These are phyloP conservation scores for Neurospora sp. DNA, from an alignment of 495 filamentous ascomycete genomes.

Conservation along the genomic window DNA sequence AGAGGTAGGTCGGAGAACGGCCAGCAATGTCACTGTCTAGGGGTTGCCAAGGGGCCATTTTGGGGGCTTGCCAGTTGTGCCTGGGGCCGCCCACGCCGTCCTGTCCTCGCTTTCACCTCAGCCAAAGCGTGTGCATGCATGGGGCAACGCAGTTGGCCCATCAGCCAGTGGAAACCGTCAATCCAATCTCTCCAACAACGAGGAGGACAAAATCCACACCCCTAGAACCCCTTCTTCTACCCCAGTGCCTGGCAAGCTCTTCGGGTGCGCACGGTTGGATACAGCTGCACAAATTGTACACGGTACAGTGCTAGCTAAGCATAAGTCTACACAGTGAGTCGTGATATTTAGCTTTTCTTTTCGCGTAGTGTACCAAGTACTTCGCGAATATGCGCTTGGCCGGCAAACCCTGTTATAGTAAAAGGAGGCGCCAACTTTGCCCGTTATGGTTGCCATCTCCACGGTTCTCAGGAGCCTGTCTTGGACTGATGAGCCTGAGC, in stretches of 20 bases:
- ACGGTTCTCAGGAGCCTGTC: background rate
- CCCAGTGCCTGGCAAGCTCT: background rate
- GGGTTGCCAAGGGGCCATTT: background rate
- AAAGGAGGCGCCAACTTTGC: background rate
- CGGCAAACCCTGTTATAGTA: background rate
- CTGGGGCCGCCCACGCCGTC: background rate
- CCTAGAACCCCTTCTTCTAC: background rate
- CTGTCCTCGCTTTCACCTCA: background rate
- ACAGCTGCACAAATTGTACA: background rate
- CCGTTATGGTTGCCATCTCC: background rate
- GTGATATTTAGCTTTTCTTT: background rate
- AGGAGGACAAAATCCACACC: background rate
- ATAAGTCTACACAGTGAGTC: background rate
- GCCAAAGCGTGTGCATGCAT: background rate
- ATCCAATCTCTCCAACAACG: background rate
- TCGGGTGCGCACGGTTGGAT: background rate
- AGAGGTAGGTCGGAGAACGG: background rate
- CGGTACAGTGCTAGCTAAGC: background rate
- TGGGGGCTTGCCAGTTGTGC: background rate
- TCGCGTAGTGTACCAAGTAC: background rate
- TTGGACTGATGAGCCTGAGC: background rate
- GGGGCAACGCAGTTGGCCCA: background rate
- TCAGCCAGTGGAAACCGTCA: background rate
- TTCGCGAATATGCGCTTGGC: background rate
- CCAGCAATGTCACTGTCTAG: background rate